Percentiles rank a stretch among this genome's conserved stretches.
These are phyloP conservation scores for Fusarium nygamai DNA, from an alignment of 2,329 filamentous ascomycete genomes.

Conservation along the genomic window DNA sequence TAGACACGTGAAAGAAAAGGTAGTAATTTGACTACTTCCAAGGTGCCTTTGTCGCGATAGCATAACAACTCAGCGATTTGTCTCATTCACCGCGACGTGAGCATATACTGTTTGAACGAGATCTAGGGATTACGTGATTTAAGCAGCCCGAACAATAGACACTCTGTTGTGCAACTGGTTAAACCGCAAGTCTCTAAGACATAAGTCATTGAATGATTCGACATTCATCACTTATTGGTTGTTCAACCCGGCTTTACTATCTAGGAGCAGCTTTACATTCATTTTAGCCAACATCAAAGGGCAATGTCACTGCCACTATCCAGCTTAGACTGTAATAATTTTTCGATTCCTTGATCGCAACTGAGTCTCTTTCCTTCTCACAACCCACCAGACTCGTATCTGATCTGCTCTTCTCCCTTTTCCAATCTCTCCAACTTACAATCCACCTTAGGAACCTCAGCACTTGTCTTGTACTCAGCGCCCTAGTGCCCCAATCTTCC, in stretches of 20 bases:
- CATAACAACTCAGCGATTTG: neutral
- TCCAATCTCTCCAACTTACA: no score
- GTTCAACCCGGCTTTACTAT: neutral
- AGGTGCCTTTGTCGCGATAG: neutral
- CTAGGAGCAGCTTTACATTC: no score
- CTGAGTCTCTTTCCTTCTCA: neutral
- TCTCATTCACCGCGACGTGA: neutral
- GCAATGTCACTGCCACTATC: neutral
- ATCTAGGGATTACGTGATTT: no score
- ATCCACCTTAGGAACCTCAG: no score
- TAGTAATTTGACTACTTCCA: neutral
- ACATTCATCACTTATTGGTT: no score
- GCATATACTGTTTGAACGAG: neutral
- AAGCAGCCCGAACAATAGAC: neutral
- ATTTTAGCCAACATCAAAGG: neutral
- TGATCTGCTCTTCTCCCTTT: no score
- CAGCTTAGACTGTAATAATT: rapidly evolving
- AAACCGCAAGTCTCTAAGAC: neutral
- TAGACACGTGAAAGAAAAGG: neutral
- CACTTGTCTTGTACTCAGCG: no score
- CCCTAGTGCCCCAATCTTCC: neutral
- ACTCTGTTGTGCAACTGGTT: neutral
- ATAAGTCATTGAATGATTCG: neutral
- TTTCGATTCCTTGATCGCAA: no score
- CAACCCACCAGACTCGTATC: no score